Evolutionary conservation across 495 filamentous ascomycete genomes (phyloP).

Genomic region (Cercophora newfieldiana): DNA sequence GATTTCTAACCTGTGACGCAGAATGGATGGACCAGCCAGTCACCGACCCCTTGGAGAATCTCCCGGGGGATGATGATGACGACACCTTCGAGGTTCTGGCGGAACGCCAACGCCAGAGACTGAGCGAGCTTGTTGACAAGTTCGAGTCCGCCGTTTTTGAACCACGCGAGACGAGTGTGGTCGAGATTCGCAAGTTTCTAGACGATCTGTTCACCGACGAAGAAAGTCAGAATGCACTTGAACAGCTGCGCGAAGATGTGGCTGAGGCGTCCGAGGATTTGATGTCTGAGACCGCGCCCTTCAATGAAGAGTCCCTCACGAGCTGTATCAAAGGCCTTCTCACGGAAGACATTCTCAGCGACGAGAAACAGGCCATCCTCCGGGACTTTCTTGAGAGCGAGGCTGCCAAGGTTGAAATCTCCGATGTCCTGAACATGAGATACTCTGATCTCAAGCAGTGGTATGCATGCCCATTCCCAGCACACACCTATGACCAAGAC

Average conservation of each 20-base stretch:
- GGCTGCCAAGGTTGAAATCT: slow-evolving; percentile 58
- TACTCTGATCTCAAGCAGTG: slow-evolving; percentile 60
- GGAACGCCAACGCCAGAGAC: slow-evolving; percentile 48
- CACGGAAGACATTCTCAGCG: slow-evolving; percentile 58
- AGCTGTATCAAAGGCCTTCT: slow-evolving; percentile 55
- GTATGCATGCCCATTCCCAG: background rate
- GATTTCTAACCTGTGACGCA: slow-evolving; percentile 15
- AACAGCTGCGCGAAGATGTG: slow-evolving; percentile 25
- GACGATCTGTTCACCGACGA: slow-evolving; percentile 50
- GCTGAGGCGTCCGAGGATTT: slow-evolving; percentile 16
- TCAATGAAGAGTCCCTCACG: slow-evolving; percentile 30
- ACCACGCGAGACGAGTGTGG: slow-evolving; percentile 46
- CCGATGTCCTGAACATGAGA: slow-evolving; percentile 69
- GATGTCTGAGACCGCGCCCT: slow-evolving; percentile 28
- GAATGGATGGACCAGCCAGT: slow-evolving; percentile 57
- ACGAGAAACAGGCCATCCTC: slow-evolving; percentile 60
- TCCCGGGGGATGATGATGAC: slow-evolving; percentile 22
- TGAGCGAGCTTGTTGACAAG: slow-evolving; percentile 49
- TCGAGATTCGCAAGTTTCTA: slow-evolving; percentile 53
- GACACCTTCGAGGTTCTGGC: slow-evolving; percentile 38
- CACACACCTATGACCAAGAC: background rate
- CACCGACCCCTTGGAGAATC: slow-evolving; percentile 19
- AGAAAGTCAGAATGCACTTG: slow-evolving; percentile 36
- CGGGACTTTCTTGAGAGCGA: slow-evolving; percentile 61
- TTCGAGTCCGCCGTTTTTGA: slow-evolving; percentile 64